Conservation (phyloP, 2,329 filamentous ascomycete species). For the Fusarium neocosmosporiellum region DNA sequence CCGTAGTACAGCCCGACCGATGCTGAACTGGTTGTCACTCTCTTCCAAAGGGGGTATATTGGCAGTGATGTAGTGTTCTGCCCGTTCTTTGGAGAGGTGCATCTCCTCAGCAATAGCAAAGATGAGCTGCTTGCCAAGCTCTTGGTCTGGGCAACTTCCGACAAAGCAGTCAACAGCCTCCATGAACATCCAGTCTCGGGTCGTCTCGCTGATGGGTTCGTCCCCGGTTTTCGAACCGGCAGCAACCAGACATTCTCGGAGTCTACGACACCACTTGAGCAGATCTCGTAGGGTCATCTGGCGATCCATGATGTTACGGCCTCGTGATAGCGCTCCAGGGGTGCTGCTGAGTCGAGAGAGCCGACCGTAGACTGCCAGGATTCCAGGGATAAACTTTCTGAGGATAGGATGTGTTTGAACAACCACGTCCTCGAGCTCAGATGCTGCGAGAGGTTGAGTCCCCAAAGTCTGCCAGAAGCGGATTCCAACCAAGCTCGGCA, state of each 20-base stretch:
- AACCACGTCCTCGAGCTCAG: slow-evolving; percentile 82
- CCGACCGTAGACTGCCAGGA: slow-evolving; percentile 69
- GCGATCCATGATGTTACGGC: slow-evolving; percentile 58
- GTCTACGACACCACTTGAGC: slow-evolving; percentile 88
- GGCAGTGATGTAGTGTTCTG: slow-evolving; percentile 79
- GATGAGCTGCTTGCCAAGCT: slow-evolving; percentile 69
- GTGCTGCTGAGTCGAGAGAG: slow-evolving; percentile 65
- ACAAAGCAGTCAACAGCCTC: slow-evolving; percentile 95
- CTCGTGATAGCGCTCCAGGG: slow-evolving; percentile 45
- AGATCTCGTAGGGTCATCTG: slow-evolving; percentile 81
- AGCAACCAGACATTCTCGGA: slow-evolving; percentile 72
- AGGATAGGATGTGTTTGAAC: slow-evolving; percentile 76
- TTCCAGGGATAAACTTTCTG: slow-evolving; percentile 67
- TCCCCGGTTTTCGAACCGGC: slow-evolving; percentile 72
- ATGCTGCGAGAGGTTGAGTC: slow-evolving; percentile 71
- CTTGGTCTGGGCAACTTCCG: slow-evolving; percentile 77
- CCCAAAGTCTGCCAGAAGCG: slow-evolving; percentile 87
- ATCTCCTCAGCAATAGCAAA: slow-evolving; percentile 85
- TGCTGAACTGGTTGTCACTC: slow-evolving; percentile 64
- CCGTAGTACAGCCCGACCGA: slow-evolving; percentile 74
- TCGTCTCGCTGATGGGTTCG: slow-evolving; percentile 78
- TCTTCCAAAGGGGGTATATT: slow-evolving; percentile 79
- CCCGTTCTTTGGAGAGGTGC: slow-evolving; percentile 84
- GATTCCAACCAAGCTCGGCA: slow-evolving; percentile 81
- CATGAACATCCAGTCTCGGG: slow-evolving; percentile 87